Evolutionary conservation across 208 protist species (phyloP), one percentile per base, ranked within the genome.

Genomic region (Vickermania spadyakhi): DNA sequence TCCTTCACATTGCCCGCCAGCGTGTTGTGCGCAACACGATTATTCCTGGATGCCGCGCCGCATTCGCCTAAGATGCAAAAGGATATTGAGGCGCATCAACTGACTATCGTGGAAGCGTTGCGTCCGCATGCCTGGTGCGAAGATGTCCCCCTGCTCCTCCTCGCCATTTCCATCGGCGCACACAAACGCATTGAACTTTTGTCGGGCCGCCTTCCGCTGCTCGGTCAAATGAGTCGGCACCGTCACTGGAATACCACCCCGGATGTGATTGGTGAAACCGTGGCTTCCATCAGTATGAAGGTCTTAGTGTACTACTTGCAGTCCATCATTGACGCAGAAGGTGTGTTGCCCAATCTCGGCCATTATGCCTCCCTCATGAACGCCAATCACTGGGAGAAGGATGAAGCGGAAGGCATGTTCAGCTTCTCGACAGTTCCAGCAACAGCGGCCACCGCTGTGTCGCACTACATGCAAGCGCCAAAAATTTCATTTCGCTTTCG

Each of bases 21-120:
- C 52, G 86, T 90, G 2, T 69, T 93, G 4, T 90, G 84, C 55
- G 83, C 83, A 7, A 87, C 79, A 2, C 68, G 71, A 31, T 62
- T 93, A 52, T 86, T 90, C 50, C 81, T 90, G 55, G 75, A 83
- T 26, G 77, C 86, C 0, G 64, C 83, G n/a, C 60, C 70, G 28
- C 64, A 66, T 51, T 87, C 82, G 45, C 55, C 72, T 3, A 45
- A 60, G 28, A 63, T 93, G 28, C 64, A 72, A 1, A 70, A 79
- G 42, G 73, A 88, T 31, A 74, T 81, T 14, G 64, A 67, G 53
- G 52, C 71, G 28, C 60, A 90, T 60, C 78, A 86, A 36, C 51
- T 75, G 0, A 69, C 75, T 23, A 58, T 93, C 62, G 72, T 90
- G 23, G 75, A 84, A n/a, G 75, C 66, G 0, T 72, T 93, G 26